phyloP scores from a whole-genome alignment of 1,284 basidiomycete species.

The Ganoderma sinense region DNA sequence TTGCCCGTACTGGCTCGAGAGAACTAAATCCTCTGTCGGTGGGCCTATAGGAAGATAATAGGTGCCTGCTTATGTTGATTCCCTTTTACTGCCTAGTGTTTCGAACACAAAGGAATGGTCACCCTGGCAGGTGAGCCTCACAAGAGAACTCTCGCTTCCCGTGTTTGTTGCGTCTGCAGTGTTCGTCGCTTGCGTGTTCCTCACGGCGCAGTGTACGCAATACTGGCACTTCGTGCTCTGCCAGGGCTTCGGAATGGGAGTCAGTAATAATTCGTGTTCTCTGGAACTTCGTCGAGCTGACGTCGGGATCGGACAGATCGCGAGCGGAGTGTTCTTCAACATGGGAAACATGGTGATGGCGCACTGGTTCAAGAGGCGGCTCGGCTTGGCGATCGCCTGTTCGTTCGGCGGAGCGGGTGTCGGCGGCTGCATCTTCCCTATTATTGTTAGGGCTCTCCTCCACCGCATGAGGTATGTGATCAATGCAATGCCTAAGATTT shows the following conservation, averaged over 20 bases:
- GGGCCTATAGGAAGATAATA: no score
- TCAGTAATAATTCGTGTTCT: conserved; percentile 30
- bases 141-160: conserved; percentile 50
- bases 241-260: conserved; percentile 54
- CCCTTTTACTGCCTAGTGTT: not conserved
- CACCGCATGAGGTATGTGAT: conserved; percentile 38
- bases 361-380: conserved; percentile 55
- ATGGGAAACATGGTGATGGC: conserved; percentile 12
- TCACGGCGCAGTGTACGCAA: conserved; percentile 53
- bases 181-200: conserved; percentile 51
- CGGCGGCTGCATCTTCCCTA: conserved; percentile 52
- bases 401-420: conserved; percentile 47
- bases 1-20: no score
- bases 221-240: conserved; percentile 62
- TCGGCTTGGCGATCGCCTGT: conserved; percentile 47
- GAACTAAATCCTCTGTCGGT: no score
- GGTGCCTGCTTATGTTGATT: no score
- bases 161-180: conserved; percentile 39
- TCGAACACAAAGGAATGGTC: not conserved
- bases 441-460: conserved; percentile 47
- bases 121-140: no score
- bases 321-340: not conserved
- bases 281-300: not conserved
- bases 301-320: not conserved
- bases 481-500: not conserved